These are phyloP conservation scores for Porphyrellus cyaneotinctus DNA, from an alignment of 768 basidiomycete species.

Conservation along the genomic window DNA sequence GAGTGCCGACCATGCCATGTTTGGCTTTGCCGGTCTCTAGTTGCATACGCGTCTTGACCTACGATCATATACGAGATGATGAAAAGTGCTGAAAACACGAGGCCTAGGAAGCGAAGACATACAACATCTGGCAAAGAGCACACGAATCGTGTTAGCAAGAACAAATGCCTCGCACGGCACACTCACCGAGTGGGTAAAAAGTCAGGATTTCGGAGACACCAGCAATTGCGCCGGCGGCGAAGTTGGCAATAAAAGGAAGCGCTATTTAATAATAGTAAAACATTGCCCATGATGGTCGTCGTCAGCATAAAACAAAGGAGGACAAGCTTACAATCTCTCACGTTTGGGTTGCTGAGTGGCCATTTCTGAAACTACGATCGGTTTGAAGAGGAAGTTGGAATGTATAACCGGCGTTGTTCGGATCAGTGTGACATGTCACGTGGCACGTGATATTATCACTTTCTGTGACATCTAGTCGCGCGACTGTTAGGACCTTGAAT, in stretches of 20 bases:
- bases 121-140: constrained; percentile 67
- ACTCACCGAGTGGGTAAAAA: constrained; percentile 85
- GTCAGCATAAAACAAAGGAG: background rate
- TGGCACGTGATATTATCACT: constrained; percentile 8
- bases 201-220: constrained; percentile 82
- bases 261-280: constrained; percentile 40
- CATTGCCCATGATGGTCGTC: constrained; percentile 1
- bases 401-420: background rate
- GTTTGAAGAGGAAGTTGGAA: background rate
- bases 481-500: background rate
- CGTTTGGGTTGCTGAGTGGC: constrained; percentile 32
- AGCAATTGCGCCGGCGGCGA: constrained; percentile 93
- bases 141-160: constrained; percentile 1
- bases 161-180: constrained; percentile 21
- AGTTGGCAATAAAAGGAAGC: constrained; percentile 83
- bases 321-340: constrained; percentile 7
- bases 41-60: constrained; percentile 99
- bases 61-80: constrained; percentile 7
- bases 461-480: constrained; percentile 18
- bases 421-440: constrained; percentile 4
- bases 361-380: constrained; percentile 12
- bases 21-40: constrained; percentile 79
- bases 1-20: constrained; percentile 76
- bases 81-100: background rate
- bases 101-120: constrained; percentile 37